Evolutionary conservation across 148 eudicot species (phyloP).

Genomic region (Nepenthes mirabilis): DNA sequence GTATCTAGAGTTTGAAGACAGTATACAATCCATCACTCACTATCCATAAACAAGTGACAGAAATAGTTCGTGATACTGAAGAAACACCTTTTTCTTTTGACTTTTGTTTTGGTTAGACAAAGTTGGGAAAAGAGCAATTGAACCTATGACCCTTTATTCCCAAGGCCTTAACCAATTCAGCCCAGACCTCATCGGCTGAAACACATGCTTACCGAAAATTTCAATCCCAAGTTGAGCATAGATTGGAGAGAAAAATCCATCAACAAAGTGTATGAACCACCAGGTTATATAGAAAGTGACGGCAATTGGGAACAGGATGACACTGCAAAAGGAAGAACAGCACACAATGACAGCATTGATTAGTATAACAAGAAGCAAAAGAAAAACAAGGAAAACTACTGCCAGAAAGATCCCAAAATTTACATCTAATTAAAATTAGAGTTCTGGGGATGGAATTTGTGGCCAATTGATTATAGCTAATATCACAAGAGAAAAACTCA

Average conservation of each 20-base stretch:
- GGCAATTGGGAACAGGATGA: conserved; percentile 79
- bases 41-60: neutral
- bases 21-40: too few species aligned
- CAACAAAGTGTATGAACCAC: conserved; percentile 89
- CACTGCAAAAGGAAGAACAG: conserved; percentile 42
- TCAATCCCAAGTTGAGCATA: conserved; percentile 81
- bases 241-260: conserved; percentile 82
- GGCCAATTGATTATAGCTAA: too few species aligned
- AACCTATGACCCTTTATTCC: too few species aligned
- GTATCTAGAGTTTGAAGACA: too few species aligned
- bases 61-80: neutral
- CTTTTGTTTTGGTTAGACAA: too few species aligned
- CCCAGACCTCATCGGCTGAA: too few species aligned
- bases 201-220: conserved; percentile 49
- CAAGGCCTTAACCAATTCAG: too few species aligned
- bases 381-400: neutral
- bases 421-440: neutral
- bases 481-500: too few species aligned
- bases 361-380: neutral
- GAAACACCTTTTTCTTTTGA: too few species aligned
- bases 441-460: neutral
- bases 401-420: neutral
- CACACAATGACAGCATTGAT: too few species aligned
- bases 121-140: too few species aligned
- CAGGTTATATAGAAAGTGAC: conserved; percentile 79